Percentiles rank a stretch among this genome's conserved stretches.
Conservation (phyloP, 805 yeast genomes). For the Saturnispora serradocipensis region DNA sequence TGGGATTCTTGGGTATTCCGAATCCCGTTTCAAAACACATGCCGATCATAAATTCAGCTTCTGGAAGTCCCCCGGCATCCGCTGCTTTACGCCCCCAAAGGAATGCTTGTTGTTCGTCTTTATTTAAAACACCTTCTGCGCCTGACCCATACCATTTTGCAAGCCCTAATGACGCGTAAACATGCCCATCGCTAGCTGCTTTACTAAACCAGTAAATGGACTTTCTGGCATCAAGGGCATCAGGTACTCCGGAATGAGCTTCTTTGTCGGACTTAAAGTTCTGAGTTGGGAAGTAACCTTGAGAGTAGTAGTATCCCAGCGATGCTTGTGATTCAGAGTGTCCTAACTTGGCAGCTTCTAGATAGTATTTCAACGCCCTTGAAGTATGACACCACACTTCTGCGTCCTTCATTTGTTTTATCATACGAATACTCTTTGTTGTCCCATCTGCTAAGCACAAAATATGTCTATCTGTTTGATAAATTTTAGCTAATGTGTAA, state of each 20-base stretch:
- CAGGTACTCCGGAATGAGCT: slow-evolving; percentile 22
- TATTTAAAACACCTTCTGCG: slow-evolving; percentile 35
- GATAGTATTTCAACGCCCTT: slow-evolving; percentile 42
- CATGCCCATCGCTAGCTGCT: slow-evolving; percentile 56
- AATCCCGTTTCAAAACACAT: slow-evolving; percentile 60
- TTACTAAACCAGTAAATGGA: slow-evolving; percentile 68
- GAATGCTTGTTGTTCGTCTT: slow-evolving; percentile 57
- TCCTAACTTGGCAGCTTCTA: slow-evolving; percentile 49
- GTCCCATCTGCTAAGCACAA: slow-evolving; percentile 19
- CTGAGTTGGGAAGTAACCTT: slow-evolving; percentile 38
- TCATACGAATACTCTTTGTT: slow-evolving; percentile 25
- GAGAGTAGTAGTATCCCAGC: slow-evolving; percentile 64
- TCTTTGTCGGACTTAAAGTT: slow-evolving; percentile 27
- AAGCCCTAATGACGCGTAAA: slow-evolving; percentile 61
- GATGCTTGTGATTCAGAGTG: slow-evolving; percentile 63
- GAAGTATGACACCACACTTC: slow-evolving; percentile 28
- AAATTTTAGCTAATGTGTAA: slow-evolving; percentile 28
- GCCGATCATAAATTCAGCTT: slow-evolving; percentile 64
- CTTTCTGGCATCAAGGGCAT: slow-evolving; percentile 39
- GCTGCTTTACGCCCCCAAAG: slow-evolving; percentile 59
- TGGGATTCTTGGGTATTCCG: slow-evolving; percentile 37
- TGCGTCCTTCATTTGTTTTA: slow-evolving; percentile 26
- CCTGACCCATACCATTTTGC: slow-evolving; percentile 78
- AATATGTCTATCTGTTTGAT: slow-evolving; percentile 28
- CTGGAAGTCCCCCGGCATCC: slow-evolving; percentile 42